Conservation (phyloP, 305 asterid genomes). For the Petunia hybrid region DNA sequence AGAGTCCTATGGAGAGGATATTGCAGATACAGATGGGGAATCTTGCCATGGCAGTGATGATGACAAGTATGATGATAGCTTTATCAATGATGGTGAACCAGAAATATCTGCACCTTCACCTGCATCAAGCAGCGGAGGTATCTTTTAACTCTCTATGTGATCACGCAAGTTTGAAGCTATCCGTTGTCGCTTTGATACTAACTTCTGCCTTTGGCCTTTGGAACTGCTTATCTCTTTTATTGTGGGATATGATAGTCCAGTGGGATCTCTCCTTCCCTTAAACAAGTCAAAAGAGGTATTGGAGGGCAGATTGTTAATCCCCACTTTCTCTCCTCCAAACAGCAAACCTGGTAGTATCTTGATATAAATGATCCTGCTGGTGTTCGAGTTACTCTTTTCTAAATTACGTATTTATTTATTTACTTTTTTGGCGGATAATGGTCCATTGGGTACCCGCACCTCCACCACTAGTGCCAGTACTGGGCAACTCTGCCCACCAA, state of each 20-base stretch:
- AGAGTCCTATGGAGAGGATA: slow-evolving; percentile 84
- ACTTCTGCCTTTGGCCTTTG: slow-evolving; percentile 11
- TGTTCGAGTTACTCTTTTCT: neutral
- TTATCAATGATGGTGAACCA: slow-evolving; percentile 65
- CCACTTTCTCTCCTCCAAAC: neutral
- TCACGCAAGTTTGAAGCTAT: slow-evolving; percentile 19
- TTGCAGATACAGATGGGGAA: slow-evolving; percentile 67
- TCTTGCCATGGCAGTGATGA: slow-evolving; percentile 60
- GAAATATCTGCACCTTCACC: slow-evolving; percentile 52
- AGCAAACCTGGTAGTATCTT: neutral
- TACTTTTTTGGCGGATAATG: neutral
- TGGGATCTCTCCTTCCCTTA: neutral
- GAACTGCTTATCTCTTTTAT: neutral
- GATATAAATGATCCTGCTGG: slow-evolving; percentile 22
- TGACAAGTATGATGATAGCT: slow-evolving; percentile 77
- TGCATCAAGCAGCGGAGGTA: slow-evolving; percentile 57
- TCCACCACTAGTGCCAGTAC: neutral
- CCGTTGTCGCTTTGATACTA: neutral
- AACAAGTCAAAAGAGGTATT: neutral
- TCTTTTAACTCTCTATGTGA: slow-evolving; percentile 12
- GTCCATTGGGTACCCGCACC: neutral
- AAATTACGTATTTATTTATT: neutral
- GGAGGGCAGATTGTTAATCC: slow-evolving; percentile 12
- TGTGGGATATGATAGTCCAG: slow-evolving; percentile 25
- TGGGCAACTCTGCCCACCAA: slow-evolving; percentile 1